Percentiles rank a stretch among this genome's conserved stretches.
phyloP scores from a whole-genome alignment of 2,329 filamentous ascomycete species.

The Stachybotrys chlorohalonatus region DNA sequence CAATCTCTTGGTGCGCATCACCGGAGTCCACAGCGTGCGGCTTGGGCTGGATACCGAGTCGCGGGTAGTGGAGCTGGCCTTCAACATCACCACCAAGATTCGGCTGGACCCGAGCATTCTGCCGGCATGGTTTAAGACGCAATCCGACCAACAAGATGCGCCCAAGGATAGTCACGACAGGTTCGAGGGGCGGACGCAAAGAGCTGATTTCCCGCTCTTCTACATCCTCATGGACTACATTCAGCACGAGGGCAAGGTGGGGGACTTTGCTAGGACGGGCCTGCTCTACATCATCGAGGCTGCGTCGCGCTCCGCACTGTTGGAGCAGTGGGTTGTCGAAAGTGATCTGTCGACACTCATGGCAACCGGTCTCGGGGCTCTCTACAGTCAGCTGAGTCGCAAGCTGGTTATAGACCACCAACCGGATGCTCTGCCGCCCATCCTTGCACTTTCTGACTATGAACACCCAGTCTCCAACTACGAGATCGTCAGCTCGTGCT shows the following conservation, averaged over 20 bases:
- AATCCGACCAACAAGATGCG: constrained; percentile 25
- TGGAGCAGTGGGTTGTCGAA: constrained; percentile 96
- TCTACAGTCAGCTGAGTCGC: constrained; percentile 58
- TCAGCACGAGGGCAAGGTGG: constrained; percentile 86
- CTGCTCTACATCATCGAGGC: constrained; percentile 93
- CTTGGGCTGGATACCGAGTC: constrained; percentile 75
- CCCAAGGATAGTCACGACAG: constrained; percentile 57
- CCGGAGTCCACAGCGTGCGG: constrained; percentile 63
- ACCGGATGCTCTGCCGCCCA: constrained; percentile 67
- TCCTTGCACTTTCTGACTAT: constrained; percentile 86
- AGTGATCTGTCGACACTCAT: constrained; percentile 94
- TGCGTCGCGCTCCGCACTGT: constrained; percentile 67
- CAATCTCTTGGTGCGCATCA: constrained; percentile 72
- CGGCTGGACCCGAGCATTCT: constrained; percentile 79
- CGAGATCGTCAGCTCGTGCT: constrained; percentile 66
- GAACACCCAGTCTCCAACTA: constrained; percentile 60
- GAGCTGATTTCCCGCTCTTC: constrained; percentile 90
- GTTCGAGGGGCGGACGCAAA: constrained; percentile 77
- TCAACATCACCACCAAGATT: constrained; percentile 96
- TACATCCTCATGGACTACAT: constrained; percentile 96
- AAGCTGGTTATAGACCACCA: constrained; percentile 76
- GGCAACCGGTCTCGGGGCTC: constrained; percentile 84
- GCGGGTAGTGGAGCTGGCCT: constrained; percentile 83
- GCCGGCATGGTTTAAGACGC: constrained; percentile 79
- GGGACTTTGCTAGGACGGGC: constrained; percentile 92